These are phyloP conservation scores for Aureobasidium vineae DNA, from an alignment of 2,329 filamentous ascomycete species.

Conservation along the genomic window DNA sequence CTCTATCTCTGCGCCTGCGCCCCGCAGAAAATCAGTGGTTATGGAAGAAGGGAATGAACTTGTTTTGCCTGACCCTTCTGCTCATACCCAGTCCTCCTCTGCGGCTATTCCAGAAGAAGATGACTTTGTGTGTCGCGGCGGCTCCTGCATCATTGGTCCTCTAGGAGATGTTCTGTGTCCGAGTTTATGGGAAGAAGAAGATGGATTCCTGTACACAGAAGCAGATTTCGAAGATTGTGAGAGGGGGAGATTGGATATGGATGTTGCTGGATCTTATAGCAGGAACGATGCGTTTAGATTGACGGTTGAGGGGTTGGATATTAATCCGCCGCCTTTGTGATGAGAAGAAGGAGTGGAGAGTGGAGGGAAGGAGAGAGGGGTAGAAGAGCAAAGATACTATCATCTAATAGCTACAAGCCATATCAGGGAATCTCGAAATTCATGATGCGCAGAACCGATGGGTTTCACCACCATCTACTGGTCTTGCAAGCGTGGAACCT, in stretches of 20 bases:
- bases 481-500: too few relatives aligned
- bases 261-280: conserved; percentile 83
- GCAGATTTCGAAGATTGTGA: conserved; percentile 88
- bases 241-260: conserved; percentile 75
- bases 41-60: conserved; percentile 57
- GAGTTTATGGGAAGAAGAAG: conserved; percentile 76
- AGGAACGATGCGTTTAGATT: conserved; percentile 65
- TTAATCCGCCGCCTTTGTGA: conserved; percentile 54
- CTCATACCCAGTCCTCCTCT: conserved; percentile 27
- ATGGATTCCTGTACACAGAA: conserved; percentile 66
- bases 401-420: too few relatives aligned
- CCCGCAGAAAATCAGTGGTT: conserved; percentile 28
- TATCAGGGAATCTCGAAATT: too few relatives aligned
- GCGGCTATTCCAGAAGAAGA: conserved; percentile 31
- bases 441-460: too few relatives aligned
- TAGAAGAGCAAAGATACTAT: too few relatives aligned
- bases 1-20: neutral
- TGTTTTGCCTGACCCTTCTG: conserved; percentile 42
- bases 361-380: too few relatives aligned
- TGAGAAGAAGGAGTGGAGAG: neutral
- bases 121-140: conserved; percentile 67
- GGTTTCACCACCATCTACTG: too few relatives aligned
- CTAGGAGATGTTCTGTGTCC: conserved; percentile 76
- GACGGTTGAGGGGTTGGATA: conserved; percentile 59
- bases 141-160: conserved; percentile 77